Evolutionary conservation across 352 stramenopile genomes (phyloP).

Genomic region (Phytopythium vexans): DNA sequence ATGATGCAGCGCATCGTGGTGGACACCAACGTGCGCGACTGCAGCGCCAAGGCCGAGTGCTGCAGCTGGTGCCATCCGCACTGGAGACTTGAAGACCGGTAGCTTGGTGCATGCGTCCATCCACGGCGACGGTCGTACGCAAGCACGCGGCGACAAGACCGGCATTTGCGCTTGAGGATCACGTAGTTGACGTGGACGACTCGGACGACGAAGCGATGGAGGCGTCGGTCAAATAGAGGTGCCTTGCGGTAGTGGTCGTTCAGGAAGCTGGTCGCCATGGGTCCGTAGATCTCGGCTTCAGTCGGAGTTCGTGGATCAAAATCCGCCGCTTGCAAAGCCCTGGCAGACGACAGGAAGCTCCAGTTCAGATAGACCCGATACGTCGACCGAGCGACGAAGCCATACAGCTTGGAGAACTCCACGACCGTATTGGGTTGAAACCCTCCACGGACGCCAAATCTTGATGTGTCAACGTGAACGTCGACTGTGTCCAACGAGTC

Average conservation of each 20-base stretch:
- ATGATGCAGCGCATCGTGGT: slow-evolving; percentile 58
- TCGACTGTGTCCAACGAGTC: slow-evolving; percentile 37
- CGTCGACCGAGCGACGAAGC: slow-evolving; percentile 46
- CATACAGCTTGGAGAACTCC: slow-evolving; percentile 52
- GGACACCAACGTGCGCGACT: slow-evolving; percentile 32
- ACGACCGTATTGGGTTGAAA: slow-evolving; percentile 35
- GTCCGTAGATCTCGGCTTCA: slow-evolving; percentile 32
- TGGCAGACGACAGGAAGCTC: slow-evolving; percentile 27
- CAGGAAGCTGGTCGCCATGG: slow-evolving; percentile 38
- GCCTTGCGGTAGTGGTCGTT: slow-evolving; percentile 37
- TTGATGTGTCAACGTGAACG: slow-evolving; percentile 40
- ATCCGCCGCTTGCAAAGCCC: not conserved
- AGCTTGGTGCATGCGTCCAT: slow-evolving; percentile 7
- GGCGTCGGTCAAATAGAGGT: slow-evolving; percentile 32
- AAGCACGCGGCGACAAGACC: slow-evolving; percentile 46
- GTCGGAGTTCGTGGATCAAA: slow-evolving; percentile 1
- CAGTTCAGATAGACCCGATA: slow-evolving; percentile 71
- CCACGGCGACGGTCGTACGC: slow-evolving; percentile 35
- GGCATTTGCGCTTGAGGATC: slow-evolving; percentile 67
- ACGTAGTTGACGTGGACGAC: slow-evolving; percentile 79
- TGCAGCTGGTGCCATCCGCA: slow-evolving; percentile 22
- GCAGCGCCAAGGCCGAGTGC: slow-evolving; percentile 29
- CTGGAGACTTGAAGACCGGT: not conserved
- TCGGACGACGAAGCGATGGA: slow-evolving; percentile 56
- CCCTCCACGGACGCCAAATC: slow-evolving; percentile 29